Base-by-base conservation (phyloP, 768 basidiomycete species). In the Pulveroboletus sp. region DNA sequence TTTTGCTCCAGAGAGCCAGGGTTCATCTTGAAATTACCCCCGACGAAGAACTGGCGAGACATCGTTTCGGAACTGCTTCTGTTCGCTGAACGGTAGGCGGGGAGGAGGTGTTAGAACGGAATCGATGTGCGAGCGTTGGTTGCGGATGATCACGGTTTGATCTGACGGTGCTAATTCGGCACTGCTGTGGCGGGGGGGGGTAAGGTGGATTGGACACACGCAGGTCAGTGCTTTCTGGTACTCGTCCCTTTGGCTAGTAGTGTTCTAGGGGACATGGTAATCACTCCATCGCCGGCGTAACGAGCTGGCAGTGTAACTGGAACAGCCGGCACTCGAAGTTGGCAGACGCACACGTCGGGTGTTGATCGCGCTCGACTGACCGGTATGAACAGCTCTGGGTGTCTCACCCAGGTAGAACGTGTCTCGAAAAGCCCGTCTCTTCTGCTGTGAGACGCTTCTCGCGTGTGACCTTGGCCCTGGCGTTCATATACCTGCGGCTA, bases 11-110 rank as follows among this genome's bases (percentile, higher is more conserved):
- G 75, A 33, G 83, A 79, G 51, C 75, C 74, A 27, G 89, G 89
- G 76, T 97, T 95, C 85, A 98, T 86, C 78, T 97, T 99, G 82
- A 95, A 97, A 80, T 98, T 97, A 28, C 93, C 91, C 55, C 95
- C 95, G 61, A 90, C 93, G 66, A 96, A 94, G 75, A 94, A 95
- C 69, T 82, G 75, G 64, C 92, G 90, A 54, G 84, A 51, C 89
- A 88, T 87, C 46, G 51, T 53, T 48, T 54, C 41, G 51, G 31
- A 18, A 18, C 3, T 13, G 18, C 18, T 17, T 43, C 7, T 41
- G 57, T 43, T 38, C n/a, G 21, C 1, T 17, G 21, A 31, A 28
- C 18, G 5, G 38, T 14, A 48, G 21, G 0, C 35, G 35, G 31
- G 8, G 14, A 14, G 17, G 27, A 21, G 24, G 44, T 28, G 40